Evolutionary conservation across 2,329 filamentous ascomycete genomes (phyloP).

Genomic region (Xylaria multiplex): DNA sequence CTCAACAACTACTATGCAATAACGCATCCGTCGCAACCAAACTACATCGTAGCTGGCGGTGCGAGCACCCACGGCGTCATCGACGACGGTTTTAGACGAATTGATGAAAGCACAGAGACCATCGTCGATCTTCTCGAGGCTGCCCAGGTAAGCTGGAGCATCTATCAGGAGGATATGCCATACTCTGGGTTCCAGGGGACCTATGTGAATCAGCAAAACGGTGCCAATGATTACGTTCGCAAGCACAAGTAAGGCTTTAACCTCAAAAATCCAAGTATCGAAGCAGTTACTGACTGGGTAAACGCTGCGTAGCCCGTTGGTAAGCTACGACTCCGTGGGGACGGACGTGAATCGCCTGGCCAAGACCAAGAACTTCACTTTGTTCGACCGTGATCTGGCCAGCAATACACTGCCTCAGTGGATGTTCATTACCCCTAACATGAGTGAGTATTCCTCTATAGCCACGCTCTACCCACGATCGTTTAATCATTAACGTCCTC

Average conservation of each 20-base stretch:
- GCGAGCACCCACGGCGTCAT: constrained; percentile 67
- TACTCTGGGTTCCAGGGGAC: constrained; percentile 60
- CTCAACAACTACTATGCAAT: constrained; percentile 64
- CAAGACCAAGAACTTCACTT: constrained; percentile 49
- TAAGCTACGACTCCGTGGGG: constrained; percentile 48
- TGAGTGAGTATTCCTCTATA: constrained; percentile 47
- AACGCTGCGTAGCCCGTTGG: constrained; percentile 41
- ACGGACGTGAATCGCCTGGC: constrained; percentile 44
- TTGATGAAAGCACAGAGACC: constrained; percentile 56
- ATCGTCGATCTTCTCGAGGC: constrained; percentile 62
- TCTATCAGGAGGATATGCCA: constrained; percentile 65
- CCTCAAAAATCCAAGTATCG: too few relatives aligned
- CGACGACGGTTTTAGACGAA: constrained; percentile 61
- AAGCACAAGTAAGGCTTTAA: constrained; percentile 64
- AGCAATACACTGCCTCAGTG: constrained; percentile 46
- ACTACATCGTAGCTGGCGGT: constrained; percentile 68
- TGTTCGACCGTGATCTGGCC: constrained; percentile 46
- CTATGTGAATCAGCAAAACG: constrained; percentile 63
- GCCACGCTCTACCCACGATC: neutral
- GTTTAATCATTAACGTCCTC: constrained; percentile 10
- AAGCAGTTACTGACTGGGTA: constrained; percentile 3
- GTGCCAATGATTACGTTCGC: constrained; percentile 69
- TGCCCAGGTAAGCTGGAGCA: constrained; percentile 59
- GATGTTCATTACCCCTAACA: constrained; percentile 60
- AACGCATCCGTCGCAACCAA: constrained; percentile 69